phyloP scores from a whole-genome alignment of 768 basidiomycete genomes.

The Cyclocybe cylindracea region DNA sequence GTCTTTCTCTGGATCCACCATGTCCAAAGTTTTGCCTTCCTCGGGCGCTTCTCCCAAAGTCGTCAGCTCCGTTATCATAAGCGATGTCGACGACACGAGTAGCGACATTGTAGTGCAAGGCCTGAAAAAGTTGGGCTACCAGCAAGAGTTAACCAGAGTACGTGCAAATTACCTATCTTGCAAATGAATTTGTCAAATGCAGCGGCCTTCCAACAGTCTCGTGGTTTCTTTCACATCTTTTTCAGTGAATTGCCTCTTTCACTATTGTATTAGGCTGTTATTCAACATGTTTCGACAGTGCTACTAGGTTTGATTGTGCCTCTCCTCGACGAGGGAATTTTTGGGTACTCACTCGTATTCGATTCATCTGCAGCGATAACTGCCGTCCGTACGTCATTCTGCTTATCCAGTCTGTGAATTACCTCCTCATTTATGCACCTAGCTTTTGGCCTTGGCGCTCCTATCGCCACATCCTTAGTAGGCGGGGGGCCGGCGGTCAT shows the following conservation, averaged over 20 bases:
- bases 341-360: background rate
- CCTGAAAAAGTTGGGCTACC: conserved; percentile 55
- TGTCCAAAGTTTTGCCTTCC: background rate
- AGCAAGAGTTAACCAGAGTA: conserved; percentile 56
- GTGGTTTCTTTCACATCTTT: conserved; percentile 52
- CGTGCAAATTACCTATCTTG: conserved; percentile 2
- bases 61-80: background rate
- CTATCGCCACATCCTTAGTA: conserved; percentile 54
- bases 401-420: background rate
- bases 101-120: conserved; percentile 27
- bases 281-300: conserved; percentile 33
- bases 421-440: background rate
- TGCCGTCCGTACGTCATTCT: conserved; percentile 53
- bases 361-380: conserved; percentile 45
- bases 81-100: background rate
- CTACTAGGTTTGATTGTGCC: conserved; percentile 37
- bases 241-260: conserved; percentile 44
- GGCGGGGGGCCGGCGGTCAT: conserved; percentile 58
- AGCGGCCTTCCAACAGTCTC: conserved; percentile 31
- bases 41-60: no score
- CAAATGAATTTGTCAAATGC: background rate
- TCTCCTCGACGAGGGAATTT: conserved; percentile 2
- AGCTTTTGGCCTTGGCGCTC: conserved; percentile 60
- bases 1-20: background rate
- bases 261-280: background rate